These are phyloP conservation scores for Psilocybe mexicana DNA, from an alignment of 1,284 basidiomycete genomes.

Conservation along the genomic window DNA sequence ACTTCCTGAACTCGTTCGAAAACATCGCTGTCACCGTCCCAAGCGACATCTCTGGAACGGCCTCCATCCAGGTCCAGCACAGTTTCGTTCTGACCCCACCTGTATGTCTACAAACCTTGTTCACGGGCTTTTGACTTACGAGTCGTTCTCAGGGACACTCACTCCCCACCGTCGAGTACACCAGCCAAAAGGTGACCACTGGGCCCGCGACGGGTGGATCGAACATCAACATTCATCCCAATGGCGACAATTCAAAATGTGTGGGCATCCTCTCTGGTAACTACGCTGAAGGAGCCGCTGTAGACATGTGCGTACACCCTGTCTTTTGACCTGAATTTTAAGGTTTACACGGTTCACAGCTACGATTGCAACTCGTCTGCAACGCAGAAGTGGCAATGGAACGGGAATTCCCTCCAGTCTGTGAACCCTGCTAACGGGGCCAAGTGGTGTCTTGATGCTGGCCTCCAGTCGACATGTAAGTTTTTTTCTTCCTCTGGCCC, in stretches of 20 bases:
- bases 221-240: slow-evolving; percentile 7
- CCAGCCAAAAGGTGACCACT: background rate
- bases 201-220: background rate
- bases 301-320: slow-evolving; percentile 1
- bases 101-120: background rate
- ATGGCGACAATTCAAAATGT: slow-evolving; percentile 7
- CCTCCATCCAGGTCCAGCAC: slow-evolving; percentile 7
- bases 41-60: background rate
- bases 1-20: slow-evolving; percentile 1
- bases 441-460: slow-evolving; percentile 12
- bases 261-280: slow-evolving; percentile 3
- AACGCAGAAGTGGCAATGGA: slow-evolving; percentile 10
- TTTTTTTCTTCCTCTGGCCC: background rate
- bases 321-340: background rate
- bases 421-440: slow-evolving; percentile 7
- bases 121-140: background rate
- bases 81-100: background rate
- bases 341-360: background rate
- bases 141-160: background rate
- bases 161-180: background rate
- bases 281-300: slow-evolving; percentile 4
- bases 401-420: slow-evolving; percentile 1
- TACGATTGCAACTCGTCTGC: slow-evolving; percentile 8
- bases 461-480: slow-evolving; percentile 2
- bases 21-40: slow-evolving; percentile 6